Evolutionary conservation across 2,329 filamentous ascomycete species (phyloP).

Genomic region (Aplosporella prunicola): DNA sequence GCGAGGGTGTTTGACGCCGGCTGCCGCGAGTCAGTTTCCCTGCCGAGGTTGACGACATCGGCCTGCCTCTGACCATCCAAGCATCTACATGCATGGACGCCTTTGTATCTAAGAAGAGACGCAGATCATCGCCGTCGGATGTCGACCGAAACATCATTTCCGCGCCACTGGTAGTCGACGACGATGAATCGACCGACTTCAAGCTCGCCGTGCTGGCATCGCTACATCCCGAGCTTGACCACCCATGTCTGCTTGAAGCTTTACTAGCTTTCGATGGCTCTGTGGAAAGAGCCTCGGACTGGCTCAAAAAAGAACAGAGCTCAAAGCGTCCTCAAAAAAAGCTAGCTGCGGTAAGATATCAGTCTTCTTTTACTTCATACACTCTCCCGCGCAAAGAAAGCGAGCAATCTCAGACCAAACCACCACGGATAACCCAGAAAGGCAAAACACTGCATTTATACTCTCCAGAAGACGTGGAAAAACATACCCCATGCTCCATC

Average conservation of each 20-base stretch:
- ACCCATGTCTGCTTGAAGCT: constrained; percentile 65
- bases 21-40: too few relatives aligned
- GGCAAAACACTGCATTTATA: constrained; percentile 79
- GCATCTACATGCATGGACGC: constrained; percentile 33
- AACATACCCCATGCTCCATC: constrained; percentile 81
- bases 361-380: constrained; percentile 32
- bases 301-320: constrained; percentile 33
- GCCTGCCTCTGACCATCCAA: too few relatives aligned
- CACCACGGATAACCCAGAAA: constrained; percentile 51
- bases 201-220: constrained; percentile 81
- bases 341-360: constrained; percentile 26
- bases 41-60: neutral
- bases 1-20: too few relatives aligned
- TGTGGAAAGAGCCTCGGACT: constrained; percentile 54
- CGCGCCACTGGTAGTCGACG: neutral
- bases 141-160: neutral
- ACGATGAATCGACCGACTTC: constrained; percentile 69
- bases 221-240: constrained; percentile 54
- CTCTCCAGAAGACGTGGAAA: constrained; percentile 68
- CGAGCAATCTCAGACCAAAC: too few relatives aligned
- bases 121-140: constrained; percentile 15
- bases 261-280: constrained; percentile 70
- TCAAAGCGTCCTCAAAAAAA: constrained; percentile 28
- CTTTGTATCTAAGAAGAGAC: constrained; percentile 30
- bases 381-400: constrained; percentile 14